Percentiles rank a stretch among this genome's conserved stretches.
Evolutionary conservation across 2,329 filamentous ascomycete species (phyloP).

Genomic region (Zasmidium citrigriseum): DNA sequence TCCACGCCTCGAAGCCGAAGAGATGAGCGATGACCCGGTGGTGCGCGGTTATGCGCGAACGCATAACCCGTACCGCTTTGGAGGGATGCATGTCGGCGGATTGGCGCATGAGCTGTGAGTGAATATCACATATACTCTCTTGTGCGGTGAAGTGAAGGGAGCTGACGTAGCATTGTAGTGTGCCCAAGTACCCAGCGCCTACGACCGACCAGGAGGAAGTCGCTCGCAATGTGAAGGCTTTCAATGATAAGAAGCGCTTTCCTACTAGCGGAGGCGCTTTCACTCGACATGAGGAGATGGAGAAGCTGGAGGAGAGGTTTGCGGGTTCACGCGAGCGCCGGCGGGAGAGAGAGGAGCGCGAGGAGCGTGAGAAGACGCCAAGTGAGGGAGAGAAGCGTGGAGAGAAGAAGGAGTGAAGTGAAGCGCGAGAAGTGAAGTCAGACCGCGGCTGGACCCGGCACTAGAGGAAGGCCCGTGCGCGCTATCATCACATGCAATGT

Average conservation of each 20-base stretch:
- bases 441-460: too few species aligned
- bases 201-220: conserved; percentile 9
- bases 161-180: neutral
- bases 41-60: too few species aligned
- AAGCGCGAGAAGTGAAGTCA: too few species aligned
- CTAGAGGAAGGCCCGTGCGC: too few species aligned
- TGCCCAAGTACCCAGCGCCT: conserved; percentile 7
- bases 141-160: too few species aligned
- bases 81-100: too few species aligned
- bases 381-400: conserved; percentile 5
- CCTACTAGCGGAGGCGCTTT: neutral
- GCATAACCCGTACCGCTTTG: too few species aligned
- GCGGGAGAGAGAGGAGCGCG: neutral
- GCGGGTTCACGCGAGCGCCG: neutral
- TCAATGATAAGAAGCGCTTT: conserved; percentile 5
- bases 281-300: conserved; percentile 6
- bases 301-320: neutral
- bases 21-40: too few species aligned
- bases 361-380: neutral
- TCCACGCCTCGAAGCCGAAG: neutral
- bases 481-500: too few species aligned
- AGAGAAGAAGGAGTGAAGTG: conserved; percentile 10
- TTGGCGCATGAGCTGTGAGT: too few species aligned
- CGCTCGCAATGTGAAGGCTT: conserved; percentile 8
- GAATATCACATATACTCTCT: too few species aligned